Conservation (phyloP, 805 yeast species). For the Candida multigemmis region DNA sequence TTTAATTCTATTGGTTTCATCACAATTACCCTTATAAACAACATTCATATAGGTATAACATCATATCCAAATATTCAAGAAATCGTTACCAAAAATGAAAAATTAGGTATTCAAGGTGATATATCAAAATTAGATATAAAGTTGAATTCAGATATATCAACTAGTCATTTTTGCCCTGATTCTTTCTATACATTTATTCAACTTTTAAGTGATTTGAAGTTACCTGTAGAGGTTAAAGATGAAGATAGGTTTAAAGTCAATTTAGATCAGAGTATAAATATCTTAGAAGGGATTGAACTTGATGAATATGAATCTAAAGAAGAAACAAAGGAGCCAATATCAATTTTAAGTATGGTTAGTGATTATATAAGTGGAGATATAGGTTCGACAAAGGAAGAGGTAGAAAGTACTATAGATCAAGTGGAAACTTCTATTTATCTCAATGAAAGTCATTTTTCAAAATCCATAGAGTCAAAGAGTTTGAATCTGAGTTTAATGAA, state of each 20-base stretch:
- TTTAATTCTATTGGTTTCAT: no score
- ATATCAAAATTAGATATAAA: constrained; percentile 32
- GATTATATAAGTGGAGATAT: no score
- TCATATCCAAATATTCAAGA: constrained; percentile 14
- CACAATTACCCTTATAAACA: no score
- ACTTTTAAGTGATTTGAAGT: constrained; percentile 60
- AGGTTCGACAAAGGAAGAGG: constrained; percentile 1
- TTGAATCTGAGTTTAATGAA: constrained; percentile 10
- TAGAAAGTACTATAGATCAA: constrained; percentile 1
- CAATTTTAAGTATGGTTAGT: background rate
- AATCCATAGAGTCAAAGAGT: constrained; percentile 1
- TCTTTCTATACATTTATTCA: constrained; percentile 68
- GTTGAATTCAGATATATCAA: constrained; percentile 38
- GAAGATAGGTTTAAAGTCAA: constrained; percentile 47
- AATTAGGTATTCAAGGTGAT: constrained; percentile 11
- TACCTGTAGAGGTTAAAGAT: constrained; percentile 52
- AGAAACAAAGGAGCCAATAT: no score
- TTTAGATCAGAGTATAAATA: constrained; percentile 21
- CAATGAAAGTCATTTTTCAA: constrained; percentile 18
- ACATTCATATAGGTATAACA: constrained; percentile 27
- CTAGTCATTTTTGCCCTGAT: constrained; percentile 69
- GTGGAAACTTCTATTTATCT: constrained; percentile 6
- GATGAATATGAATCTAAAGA: constrained; percentile 22
- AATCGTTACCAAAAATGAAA: constrained; percentile 7
- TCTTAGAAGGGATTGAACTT: constrained; percentile 33